A percentile compares a stretch with the other conserved stretches of the same genome.
phyloP scores from a whole-genome alignment of 2,329 filamentous ascomycete genomes.

The Trichoderma sp. region DNA sequence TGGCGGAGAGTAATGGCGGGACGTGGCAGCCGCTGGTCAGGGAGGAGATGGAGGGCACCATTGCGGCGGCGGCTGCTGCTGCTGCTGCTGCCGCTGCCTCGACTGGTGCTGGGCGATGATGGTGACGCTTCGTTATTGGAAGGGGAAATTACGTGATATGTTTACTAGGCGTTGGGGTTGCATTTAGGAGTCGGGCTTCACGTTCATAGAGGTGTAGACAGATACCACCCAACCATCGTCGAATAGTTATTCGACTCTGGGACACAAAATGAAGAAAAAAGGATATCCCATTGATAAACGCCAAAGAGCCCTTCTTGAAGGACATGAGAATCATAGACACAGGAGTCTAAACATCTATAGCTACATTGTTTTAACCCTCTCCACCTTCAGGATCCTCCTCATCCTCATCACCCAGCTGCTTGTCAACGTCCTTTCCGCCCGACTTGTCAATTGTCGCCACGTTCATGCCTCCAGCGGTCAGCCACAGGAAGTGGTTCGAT shows the following conservation, averaged over 20 bases:
- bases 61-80: neutral
- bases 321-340: neutral
- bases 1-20: constrained; percentile 38
- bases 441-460: constrained; percentile 48
- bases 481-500: constrained; percentile 69
- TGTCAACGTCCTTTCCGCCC: constrained; percentile 42
- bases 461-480: constrained; percentile 65
- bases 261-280: neutral
- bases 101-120: neutral
- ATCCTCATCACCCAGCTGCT: constrained; percentile 52
- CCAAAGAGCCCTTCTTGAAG: neutral
- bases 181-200: neutral
- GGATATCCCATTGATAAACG: neutral
- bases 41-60: constrained; percentile 19
- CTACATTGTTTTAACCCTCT: constrained; percentile 35
- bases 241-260: neutral
- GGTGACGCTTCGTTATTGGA: too few relatives aligned
- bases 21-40: constrained; percentile 34
- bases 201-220: neutral
- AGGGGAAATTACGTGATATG: neutral
- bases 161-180: constrained; percentile 6
- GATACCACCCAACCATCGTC: constrained; percentile 10
- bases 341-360: neutral
- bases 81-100: neutral
- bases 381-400: constrained; percentile 50